These are phyloP conservation scores for Acorus calamus DNA, from an alignment of 106 monocot species.

Conservation along the genomic window DNA sequence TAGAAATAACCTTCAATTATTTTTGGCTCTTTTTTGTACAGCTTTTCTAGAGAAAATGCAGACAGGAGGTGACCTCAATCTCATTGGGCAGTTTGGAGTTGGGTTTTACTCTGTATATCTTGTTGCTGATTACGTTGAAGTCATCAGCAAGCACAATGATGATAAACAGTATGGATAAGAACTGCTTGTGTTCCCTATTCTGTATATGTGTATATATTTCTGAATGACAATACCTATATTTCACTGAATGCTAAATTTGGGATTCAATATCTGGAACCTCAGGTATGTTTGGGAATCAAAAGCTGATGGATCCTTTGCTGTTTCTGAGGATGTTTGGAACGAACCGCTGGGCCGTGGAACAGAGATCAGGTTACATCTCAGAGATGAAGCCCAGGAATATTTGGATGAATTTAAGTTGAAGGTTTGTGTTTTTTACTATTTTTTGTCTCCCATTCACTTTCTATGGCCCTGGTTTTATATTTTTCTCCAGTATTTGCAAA, in stretches of 20 bases:
- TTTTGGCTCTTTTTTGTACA: conserved; percentile 13
- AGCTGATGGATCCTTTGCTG: conserved; percentile 92
- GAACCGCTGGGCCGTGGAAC: conserved; percentile 97
- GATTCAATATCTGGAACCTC: neutral
- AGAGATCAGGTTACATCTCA: conserved; percentile 78
- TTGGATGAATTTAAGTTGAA: conserved; percentile 85
- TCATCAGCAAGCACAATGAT: conserved; percentile 97
- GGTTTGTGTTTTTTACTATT: conserved; percentile 14
- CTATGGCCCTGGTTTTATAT: no score
- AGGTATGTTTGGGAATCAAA: conserved; percentile 99
- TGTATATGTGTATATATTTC: no score
- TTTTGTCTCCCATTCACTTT: neutral
- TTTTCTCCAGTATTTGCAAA: no score
- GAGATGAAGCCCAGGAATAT: conserved; percentile 92
- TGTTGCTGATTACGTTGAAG: conserved; percentile 97
- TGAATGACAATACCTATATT: no score
- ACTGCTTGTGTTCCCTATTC: neutral
- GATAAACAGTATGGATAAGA: conserved; percentile 73
- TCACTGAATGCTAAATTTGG: no score
- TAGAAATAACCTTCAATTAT: neutral
- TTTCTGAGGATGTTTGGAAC: conserved; percentile 95
- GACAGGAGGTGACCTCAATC: conserved; percentile 86
- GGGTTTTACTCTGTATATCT: conserved; percentile 98
- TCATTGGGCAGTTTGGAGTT: conserved; percentile 98
- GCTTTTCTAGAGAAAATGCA: conserved; percentile 99